These are phyloP conservation scores for Planoprotostelium fungivorum DNA, from an alignment of 78 protist genomes.

Conservation along the genomic window DNA sequence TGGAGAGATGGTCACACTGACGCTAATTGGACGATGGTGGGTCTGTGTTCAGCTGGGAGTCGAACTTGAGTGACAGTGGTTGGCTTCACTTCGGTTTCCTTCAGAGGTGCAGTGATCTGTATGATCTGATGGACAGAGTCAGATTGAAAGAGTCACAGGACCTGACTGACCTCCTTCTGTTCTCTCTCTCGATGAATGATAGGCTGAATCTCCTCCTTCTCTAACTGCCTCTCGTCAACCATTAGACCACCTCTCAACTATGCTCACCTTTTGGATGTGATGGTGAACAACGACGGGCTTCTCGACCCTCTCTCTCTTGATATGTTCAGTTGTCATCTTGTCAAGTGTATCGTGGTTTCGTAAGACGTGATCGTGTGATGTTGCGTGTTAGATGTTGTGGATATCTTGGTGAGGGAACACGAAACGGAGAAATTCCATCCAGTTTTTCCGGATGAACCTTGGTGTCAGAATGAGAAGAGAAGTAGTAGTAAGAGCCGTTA, in stretches of 20 bases:
- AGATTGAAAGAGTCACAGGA: no score
- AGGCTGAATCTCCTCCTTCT: background rate
- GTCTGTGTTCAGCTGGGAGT: background rate
- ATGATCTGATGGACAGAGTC: no score
- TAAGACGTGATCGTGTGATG: no score
- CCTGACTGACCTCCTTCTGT: conserved; percentile 1
- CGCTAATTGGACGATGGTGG: background rate
- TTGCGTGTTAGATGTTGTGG: no score
- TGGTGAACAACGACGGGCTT: background rate
- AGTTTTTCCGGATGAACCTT: no score
- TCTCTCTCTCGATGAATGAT: background rate
- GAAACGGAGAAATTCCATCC: no score
- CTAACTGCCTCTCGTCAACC: background rate
- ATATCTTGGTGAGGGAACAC: no score
- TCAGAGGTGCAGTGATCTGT: background rate
- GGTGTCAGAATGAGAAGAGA: no score
- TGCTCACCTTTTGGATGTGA: background rate
- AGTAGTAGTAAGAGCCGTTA: no score
- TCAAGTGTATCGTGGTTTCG: no score
- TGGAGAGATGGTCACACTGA: background rate
- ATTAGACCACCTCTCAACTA: background rate
- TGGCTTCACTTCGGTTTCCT: background rate
- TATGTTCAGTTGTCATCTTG: no score
- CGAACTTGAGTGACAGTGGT: no score
- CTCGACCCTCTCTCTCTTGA: background rate